Base-by-base conservation (phyloP, 805 yeast genomes). In the Candida tammaniensis region DNA sequence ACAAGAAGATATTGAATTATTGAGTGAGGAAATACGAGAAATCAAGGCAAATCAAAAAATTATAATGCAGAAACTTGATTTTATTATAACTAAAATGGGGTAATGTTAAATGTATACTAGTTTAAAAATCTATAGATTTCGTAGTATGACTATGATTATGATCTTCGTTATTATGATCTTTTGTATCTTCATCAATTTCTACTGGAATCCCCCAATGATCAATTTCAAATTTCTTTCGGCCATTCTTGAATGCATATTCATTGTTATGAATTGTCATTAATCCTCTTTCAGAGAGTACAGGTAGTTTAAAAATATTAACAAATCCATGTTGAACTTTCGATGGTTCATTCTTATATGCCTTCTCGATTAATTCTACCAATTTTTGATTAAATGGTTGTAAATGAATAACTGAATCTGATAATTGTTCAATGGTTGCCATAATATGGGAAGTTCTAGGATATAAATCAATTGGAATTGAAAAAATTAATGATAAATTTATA, bases 141-240 rank as follows among this genome's bases (percentile, higher is more conserved):
- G 59, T 55, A 14, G 68, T 59, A 23, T 44, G 33, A 37, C 50
- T 24, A 24, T 38, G 26, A 8, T 17, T 22, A 9, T 27, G 16
- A 5, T 27, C 16, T 17, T 31, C 33, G n/a, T 16, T 5, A 8
- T 17, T 16, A n/a, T 19, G 15, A 10, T 18, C 13, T 15, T 33
- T 29, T 16, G 28, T 34, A 11, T 71, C 52, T 10, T 49, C 82
- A n/a, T 71, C 84, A 38, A 83, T 94, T 38, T 88, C 96, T 2
- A 91, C 95, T 0, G 98, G 98, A 32, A 93, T 93, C n/a, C 95
- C 86, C 95, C 96, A 93, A 50, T 81, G 86, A 46, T 86, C 91
- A 34, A 93, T 82, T 50, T 86, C 96, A 53, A 91, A 87, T 48
- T 74, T 79, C 56, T 79, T 78, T 43, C 84, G 74, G 10, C 96